phyloP scores from a whole-genome alignment of 164 flowering plant genomes.

The Stephania japonica region DNA sequence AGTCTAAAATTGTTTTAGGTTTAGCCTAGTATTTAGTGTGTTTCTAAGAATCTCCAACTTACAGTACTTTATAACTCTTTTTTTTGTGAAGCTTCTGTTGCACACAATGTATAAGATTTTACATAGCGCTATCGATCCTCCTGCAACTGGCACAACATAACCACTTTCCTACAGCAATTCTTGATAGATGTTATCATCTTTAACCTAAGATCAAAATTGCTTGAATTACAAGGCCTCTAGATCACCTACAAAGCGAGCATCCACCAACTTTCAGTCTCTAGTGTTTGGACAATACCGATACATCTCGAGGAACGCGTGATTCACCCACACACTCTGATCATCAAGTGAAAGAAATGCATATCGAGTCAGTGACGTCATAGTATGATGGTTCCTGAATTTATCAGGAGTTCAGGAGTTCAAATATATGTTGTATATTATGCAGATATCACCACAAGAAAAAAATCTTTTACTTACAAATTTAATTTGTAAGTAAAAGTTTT shows the following conservation, averaged over 20 bases:
- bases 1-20: no score
- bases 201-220: neutral
- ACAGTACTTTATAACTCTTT: no score
- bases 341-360: neutral
- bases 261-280: constrained; percentile 47
- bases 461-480: no score
- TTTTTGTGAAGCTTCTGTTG: constrained; percentile 52
- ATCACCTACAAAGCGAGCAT: constrained; percentile 82
- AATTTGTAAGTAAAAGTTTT: no score
- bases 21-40: no score
- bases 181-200: constrained; percentile 29
- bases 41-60: no score
- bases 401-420: neutral
- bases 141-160: constrained; percentile 66
- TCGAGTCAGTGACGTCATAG: neutral
- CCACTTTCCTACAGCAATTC: constrained; percentile 83
- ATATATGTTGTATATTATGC: neutral
- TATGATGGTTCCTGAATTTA: neutral
- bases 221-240: neutral
- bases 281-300: constrained; percentile 58
- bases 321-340: constrained; percentile 63
- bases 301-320: constrained; percentile 47
- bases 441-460: no score
- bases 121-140: constrained; percentile 45
- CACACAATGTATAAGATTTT: constrained; percentile 44